Evolutionary conservation across 1,284 basidiomycete genomes (phyloP).

Genomic region (Naganishia sp.): DNA sequence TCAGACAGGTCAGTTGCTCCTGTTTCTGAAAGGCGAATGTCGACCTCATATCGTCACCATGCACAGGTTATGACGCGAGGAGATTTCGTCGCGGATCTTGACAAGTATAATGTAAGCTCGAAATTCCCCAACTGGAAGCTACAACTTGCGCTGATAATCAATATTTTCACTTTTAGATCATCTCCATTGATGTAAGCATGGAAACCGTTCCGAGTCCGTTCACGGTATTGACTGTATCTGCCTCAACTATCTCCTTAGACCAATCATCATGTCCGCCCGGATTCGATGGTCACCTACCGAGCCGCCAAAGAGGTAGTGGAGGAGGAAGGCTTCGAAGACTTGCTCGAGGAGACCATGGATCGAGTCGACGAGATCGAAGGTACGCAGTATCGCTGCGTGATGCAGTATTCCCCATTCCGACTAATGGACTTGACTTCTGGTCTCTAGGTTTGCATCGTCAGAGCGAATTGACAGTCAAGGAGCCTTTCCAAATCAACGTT

Average conservation of each 20-base stretch:
- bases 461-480: conserved; percentile 52
- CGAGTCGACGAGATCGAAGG: conserved; percentile 65
- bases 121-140: not conserved
- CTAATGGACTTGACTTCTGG: not conserved
- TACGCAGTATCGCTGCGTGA: conserved; percentile 28
- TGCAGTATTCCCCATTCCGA: not conserved
- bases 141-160: conserved; percentile 41
- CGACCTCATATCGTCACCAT: not conserved
- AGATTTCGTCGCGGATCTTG: conserved; percentile 59
- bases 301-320: conserved; percentile 69
- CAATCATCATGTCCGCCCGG: conserved; percentile 73
- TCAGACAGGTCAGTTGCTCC: conserved; percentile 37
- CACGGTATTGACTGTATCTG: not conserved
- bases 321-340: conserved; percentile 70
- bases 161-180: conserved; percentile 61
- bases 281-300: conserved; percentile 71
- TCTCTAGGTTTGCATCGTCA: conserved; percentile 52
- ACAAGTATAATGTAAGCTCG: too few species aligned
- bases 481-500: conserved; percentile 49
- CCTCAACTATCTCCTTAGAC: conserved; percentile 56
- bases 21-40: too few species aligned
- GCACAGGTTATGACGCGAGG: conserved; percentile 66
- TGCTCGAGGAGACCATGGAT: conserved; percentile 67
- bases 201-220: not conserved
- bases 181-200: conserved; percentile 70